Base-by-base conservation (phyloP, 2,329 filamentous ascomycete genomes). In the Cytospora chrysosperma region DNA sequence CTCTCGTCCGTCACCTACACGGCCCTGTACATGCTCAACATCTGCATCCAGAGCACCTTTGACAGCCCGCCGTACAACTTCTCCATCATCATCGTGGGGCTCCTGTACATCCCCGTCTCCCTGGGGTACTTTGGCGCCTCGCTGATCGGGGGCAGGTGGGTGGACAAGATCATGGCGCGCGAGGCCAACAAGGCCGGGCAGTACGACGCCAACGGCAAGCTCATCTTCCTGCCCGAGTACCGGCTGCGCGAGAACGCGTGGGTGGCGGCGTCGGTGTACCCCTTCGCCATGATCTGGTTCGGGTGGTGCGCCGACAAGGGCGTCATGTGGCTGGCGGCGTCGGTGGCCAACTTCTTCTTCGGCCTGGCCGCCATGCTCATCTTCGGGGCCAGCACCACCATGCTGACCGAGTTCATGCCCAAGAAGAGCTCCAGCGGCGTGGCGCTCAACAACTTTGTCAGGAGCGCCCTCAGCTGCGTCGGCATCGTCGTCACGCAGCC, bases 331-430 rank as follows among this genome's bases (percentile, higher is more conserved):
- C 26, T 67, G 8, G 87, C 87, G 1, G 76, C 86, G 62, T 80
- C 84, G 68, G 79, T 90, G 47, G 86, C 87, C 27, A 87, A 88
- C 50, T 90, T 92, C 73, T 84, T 88, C 72, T 95, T 94, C 70
- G 92, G 92, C 19, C 69, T 90, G 4, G 88, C 89, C 2, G 88
- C 84, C 34, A 95, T 96, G 92, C 80, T 95, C 4, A 87, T 93
- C 32, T 93, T 91, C 75, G 83, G 85, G 56, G 83, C 86, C 69
- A 81, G 85, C 0, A 93, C 90, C 0, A 95, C 92, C 0, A 93
- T 95, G 89, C 79, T 95, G 68, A 94, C 91, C 0, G 91, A 95
- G 72, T 93, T 94, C 71, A 88, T 94, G 81, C 90, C 90, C 17
- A 82, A 85, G 50, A 82, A 83, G 67, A 88, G 88, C 56, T 90